phyloP scores from a whole-genome alignment of 352 stramenopile species.

The Pythium volutum region DNA sequence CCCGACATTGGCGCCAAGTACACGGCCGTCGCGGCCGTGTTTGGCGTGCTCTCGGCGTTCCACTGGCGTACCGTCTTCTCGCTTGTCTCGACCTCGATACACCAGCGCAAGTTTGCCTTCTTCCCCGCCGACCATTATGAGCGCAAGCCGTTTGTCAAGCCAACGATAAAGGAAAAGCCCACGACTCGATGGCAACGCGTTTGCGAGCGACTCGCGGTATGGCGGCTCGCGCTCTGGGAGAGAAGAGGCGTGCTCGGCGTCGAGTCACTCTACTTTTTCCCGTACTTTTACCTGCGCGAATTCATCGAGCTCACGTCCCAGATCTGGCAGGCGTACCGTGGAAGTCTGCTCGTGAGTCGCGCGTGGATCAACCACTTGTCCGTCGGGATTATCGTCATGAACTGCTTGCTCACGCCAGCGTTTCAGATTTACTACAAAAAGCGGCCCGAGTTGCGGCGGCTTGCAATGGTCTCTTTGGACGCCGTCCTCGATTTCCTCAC shows the following conservation, averaged over 20 bases:
- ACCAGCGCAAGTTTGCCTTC: slow-evolving; percentile 27
- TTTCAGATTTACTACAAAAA: slow-evolving; percentile 23
- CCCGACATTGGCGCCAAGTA: slow-evolving; percentile 25
- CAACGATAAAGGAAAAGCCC: background rate
- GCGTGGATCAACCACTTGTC: slow-evolving; percentile 32
- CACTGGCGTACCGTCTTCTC: slow-evolving; percentile 20
- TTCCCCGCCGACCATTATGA: slow-evolving; percentile 17
- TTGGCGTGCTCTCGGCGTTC: slow-evolving; percentile 21
- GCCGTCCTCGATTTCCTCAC: slow-evolving; percentile 28
- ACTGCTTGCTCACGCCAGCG: slow-evolving; percentile 28
- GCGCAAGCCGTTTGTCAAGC: slow-evolving; percentile 1
- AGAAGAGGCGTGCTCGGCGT: slow-evolving; percentile 19
- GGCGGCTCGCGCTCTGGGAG: slow-evolving; percentile 11
- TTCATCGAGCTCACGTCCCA: slow-evolving; percentile 22
- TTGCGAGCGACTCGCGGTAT: background rate
- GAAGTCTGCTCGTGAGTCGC: slow-evolving; percentile 16
- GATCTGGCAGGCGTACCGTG: slow-evolving; percentile 22
- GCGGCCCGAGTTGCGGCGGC: slow-evolving; percentile 14
- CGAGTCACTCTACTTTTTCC: slow-evolving; percentile 24
- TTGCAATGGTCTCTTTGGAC: slow-evolving; percentile 30
- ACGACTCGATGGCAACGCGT: slow-evolving; percentile 9
- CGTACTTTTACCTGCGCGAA: slow-evolving; percentile 23
- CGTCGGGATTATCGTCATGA: slow-evolving; percentile 27
- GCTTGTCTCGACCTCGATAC: slow-evolving; percentile 18
- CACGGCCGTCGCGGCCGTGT: slow-evolving; percentile 12